Base-by-base conservation (phyloP, 345 rosid species). In the Eucalyptus fibrosa region DNA sequence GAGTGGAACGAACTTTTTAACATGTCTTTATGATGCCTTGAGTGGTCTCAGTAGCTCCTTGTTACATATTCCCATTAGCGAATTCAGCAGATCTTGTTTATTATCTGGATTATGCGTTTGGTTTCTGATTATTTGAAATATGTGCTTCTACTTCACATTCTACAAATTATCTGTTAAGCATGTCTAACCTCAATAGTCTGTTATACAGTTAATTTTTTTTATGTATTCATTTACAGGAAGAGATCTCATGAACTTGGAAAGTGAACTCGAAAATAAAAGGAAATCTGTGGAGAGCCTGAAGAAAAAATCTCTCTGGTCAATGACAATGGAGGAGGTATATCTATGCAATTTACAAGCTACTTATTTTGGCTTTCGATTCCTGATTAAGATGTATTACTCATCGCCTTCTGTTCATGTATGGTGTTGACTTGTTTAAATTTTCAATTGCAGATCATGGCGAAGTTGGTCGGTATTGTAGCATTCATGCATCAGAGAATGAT, bases 281-380 rank as follows among this genome's bases (percentile, higher is more conserved):
- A 97, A 96, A 93, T 90, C 92, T 72, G 99, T 96, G 60, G 93
- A 90, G 91, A 93, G 93, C 93, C 95, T 97, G 93, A 91, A 93
- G 92, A 96, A 94, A 96, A 98, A 94, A 92, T 97, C 99, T 24
- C 97, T 97, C 42, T 98, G 99, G 99, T 96, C 98, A 26, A 94
- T 91, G 90, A 95, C 88, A 91, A 92, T 95, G 90, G 98, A 94
- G 91, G 98, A 98, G 98, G 99, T 93, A 93, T n/a, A 34, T 8
- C 16, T 23, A 10, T 67, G 44, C 62, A 56, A 56, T 53, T 53
- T 24, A 24, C 62, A 86, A 16, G 30, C 88, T 86, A 77, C 83
- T 40, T 37, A 77, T 12, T 77, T 21, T 42, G 47, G 47, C 83
- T 12, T 86, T 86, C 28, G 6, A 53, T 50, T 34, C 47, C 47